Base-by-base conservation (phyloP, 192 early-diverging fungal genomes). In the Coemansia sp. region DNA sequence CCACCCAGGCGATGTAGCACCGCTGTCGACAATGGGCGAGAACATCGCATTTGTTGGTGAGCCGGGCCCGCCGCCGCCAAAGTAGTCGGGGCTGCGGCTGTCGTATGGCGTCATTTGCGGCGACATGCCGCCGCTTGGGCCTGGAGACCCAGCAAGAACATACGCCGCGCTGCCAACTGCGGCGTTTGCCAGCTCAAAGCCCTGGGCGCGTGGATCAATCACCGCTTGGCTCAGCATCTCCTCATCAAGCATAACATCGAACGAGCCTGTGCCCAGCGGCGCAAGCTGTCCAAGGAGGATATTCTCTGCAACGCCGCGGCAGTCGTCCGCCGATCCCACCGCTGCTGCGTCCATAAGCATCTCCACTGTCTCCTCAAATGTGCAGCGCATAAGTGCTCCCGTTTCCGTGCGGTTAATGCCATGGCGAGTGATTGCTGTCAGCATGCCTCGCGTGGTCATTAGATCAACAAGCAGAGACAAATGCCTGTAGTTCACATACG, bases 361-460 rank as follows among this genome's bases (percentile, higher is more conserved):
- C 84, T 99, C 97, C 0, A 99, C 97, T 0, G 97, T 98, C 84
- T 99, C 97, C 84, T 99, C 97, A 62, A 99, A 99, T 11, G 97
- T 95, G 63, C 92, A 93, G 43, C 96, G 89, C 86, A 96, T 94
- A 53, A 99, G 81, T 11, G 93, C 95, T 52, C 95, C 95, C 2
- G 95, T 92, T 68, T 96, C 95, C 18, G 95, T 90, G 44, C 96
- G 88, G 79, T 97, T 99, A 76, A 99, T 99, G 75, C 97, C 97
- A 68, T 98, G 96, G 56, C 97, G 92, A 4, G 96, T 96, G 71
- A 99, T 99, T 26, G 97, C 93, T 88, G 96, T 98, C 68, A 99
- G 75, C 53, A 88, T 84, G 55, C 97, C 97, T 26, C 92, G 88
- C 38, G 94, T 89, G 9, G 95, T 97, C 97, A 99, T 99, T 36